These are phyloP conservation scores for Nigrospora sphaerica DNA, from an alignment of 2,329 filamentous ascomycete genomes.

Conservation along the genomic window DNA sequence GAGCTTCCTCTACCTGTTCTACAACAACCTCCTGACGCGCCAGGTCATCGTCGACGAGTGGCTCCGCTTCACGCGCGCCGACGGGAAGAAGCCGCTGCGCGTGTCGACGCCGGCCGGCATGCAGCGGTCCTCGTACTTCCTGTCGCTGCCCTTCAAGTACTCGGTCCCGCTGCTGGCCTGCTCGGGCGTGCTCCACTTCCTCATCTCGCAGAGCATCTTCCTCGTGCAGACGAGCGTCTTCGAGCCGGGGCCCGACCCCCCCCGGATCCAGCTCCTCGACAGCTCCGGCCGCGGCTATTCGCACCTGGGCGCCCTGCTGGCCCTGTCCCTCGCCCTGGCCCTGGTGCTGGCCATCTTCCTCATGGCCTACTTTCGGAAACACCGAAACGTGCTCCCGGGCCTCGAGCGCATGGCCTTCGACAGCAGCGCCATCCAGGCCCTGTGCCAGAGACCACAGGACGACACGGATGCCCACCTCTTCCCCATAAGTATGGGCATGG, in stretches of 20 bases:
- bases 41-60: conserved; percentile 41
- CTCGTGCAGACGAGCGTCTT: conserved; percentile 16
- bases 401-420: no score
- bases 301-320: not conserved
- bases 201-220: conserved; percentile 39
- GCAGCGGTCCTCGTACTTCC: conserved; percentile 35
- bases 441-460: no score
- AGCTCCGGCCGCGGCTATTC: not conserved
- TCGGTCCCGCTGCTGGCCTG: conserved; percentile 28
- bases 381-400: no score
- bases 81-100: conserved; percentile 27
- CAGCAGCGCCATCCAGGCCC: no score
- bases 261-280: not conserved
- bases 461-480: no score
- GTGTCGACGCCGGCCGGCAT: conserved; percentile 31
- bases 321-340: not conserved
- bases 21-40: conserved; percentile 36
- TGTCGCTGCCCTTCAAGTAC: conserved; percentile 37
- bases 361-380: no score
- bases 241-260: not conserved
- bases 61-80: conserved; percentile 22
- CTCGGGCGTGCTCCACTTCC: conserved; percentile 36
- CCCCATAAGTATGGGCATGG: no score
- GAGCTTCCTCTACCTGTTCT: conserved; percentile 35
- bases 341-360: no score